Percentiles rank a stretch among this genome's conserved stretches.
phyloP scores from a whole-genome alignment of 73 alveolate genomes.

The Paramecium sonneborni region DNA sequence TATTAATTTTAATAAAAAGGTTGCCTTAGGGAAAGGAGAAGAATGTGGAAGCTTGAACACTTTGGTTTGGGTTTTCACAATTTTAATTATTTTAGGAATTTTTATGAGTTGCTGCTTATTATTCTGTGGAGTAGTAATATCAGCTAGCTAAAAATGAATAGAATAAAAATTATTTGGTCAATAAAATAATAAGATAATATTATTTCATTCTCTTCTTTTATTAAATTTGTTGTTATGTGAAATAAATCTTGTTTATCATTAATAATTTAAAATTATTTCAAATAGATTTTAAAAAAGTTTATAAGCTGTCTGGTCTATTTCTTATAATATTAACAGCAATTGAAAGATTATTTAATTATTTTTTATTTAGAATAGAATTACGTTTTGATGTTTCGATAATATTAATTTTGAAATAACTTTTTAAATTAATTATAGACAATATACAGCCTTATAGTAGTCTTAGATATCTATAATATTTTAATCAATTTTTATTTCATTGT shows the following conservation, averaged over 20 bases:
- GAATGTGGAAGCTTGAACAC: constrained; percentile 2
- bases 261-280: neutral
- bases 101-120: neutral
- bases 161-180: neutral
- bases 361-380: neutral
- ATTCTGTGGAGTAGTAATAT: neutral
- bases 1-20: neutral
- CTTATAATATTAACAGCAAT: neutral
- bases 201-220: no score
- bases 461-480: neutral
- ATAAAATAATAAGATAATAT: neutral
- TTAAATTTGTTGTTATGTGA: no score
- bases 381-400: no score
- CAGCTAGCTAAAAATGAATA: neutral
- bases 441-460: neutral
- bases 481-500: neutral
- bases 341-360: neutral
- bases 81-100: neutral
- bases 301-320: neutral
- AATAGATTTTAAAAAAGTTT: neutral
- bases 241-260: neutral
- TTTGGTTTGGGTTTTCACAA: neutral
- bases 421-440: no score
- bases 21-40: neutral
- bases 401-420: no score